Evolutionary conservation across 805 yeast genomes (phyloP).

Genomic region (Yamadazyma akitaensis): DNA sequence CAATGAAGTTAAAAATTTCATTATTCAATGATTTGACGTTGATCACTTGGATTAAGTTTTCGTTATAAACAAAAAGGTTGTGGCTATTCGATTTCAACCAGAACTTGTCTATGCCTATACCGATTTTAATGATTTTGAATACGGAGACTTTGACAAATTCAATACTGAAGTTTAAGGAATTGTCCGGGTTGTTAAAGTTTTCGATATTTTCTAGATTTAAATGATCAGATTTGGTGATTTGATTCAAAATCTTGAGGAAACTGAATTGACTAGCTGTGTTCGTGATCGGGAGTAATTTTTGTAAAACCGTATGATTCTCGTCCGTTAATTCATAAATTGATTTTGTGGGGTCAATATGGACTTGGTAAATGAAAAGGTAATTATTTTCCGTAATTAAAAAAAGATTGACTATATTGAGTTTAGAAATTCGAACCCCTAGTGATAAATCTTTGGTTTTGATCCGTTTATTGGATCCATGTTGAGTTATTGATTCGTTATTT

Average conservation of each 20-base stretch:
- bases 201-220: conserved; percentile 34
- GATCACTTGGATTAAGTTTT: conserved; percentile 28
- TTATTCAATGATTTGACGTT: conserved; percentile 31
- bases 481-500: conserved; percentile 38
- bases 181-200: conserved; percentile 34
- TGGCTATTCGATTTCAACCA: conserved; percentile 42
- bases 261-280: conserved; percentile 23
- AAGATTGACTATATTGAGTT: conserved; percentile 23
- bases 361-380: conserved; percentile 43
- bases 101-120: conserved; percentile 26
- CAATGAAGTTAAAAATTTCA: conserved; percentile 23
- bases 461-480: conserved; percentile 45
- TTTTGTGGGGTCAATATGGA: conserved; percentile 23
- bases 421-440: conserved; percentile 9
- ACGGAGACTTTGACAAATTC: conserved; percentile 28
- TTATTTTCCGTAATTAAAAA: conserved; percentile 40
- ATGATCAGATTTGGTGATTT: conserved; percentile 25
- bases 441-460: conserved; percentile 37
- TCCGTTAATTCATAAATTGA: conserved; percentile 33
- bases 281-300: conserved; percentile 33
- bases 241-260: conserved; percentile 28
- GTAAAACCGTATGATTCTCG: conserved; percentile 22
- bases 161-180: conserved; percentile 22
- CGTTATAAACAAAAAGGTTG: conserved; percentile 31
- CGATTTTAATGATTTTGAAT: conserved; percentile 31